A percentile compares a stretch with the other conserved stretches of the same genome.
Conservation (phyloP, 352 stramenopile species). For the Pythium insidiosum region DNA sequence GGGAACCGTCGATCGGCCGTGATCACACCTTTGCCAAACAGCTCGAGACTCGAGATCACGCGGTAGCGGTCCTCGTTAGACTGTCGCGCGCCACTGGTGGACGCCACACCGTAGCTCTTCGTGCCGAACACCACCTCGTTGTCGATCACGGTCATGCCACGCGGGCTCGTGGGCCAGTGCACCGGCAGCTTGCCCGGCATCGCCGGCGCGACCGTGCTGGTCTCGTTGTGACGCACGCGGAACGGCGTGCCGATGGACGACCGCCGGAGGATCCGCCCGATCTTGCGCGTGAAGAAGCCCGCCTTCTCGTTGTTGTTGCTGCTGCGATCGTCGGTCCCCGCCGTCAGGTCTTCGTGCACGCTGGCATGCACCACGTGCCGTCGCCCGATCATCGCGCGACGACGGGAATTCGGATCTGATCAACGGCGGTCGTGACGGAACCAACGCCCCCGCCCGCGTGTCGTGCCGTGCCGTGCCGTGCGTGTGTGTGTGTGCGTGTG, state of each 20-base stretch:
- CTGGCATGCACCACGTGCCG: slow-evolving; percentile 14
- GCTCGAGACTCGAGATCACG: slow-evolving; percentile 58
- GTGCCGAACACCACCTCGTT: slow-evolving; percentile 37
- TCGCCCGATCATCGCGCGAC: slow-evolving; percentile 7
- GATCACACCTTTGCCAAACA: slow-evolving; percentile 40
- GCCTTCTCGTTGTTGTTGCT: slow-evolving; percentile 17
- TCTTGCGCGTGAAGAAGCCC: slow-evolving; percentile 39
- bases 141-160: slow-evolving; percentile 27
- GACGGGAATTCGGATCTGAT: neutral
- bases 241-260: slow-evolving; percentile 22
- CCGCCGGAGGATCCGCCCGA: slow-evolving; percentile 36
- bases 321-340: slow-evolving; percentile 18
- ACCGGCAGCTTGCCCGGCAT: slow-evolving; percentile 3
- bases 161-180: neutral
- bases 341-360: slow-evolving; percentile 8
- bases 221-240: slow-evolving; percentile 9
- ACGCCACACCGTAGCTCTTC: slow-evolving; percentile 32
- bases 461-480: too few relatives aligned
- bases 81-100: slow-evolving; percentile 31
- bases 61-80: slow-evolving; percentile 70
- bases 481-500: too few relatives aligned
- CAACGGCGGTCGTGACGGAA: too few relatives aligned
- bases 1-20: slow-evolving; percentile 21
- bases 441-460: too few relatives aligned
- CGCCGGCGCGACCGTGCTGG: slow-evolving; percentile 9